Evolutionary conservation across 208 protist species (phyloP).

Genomic region (Leishmania tarentolae): DNA sequence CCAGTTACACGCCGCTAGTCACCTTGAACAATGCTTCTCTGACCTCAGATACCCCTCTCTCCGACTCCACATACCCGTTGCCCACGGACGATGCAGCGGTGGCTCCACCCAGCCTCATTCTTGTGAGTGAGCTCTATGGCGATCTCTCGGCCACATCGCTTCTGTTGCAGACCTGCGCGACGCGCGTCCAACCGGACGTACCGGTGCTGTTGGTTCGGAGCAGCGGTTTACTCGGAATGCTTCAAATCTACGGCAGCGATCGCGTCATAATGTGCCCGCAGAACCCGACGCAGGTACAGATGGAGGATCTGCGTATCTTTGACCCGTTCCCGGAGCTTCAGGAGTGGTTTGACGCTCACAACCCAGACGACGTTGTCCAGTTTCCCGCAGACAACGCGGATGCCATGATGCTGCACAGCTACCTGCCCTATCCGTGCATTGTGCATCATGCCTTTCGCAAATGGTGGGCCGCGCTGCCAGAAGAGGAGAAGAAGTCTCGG

Average conservation of each 20-base stretch:
- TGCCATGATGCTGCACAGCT: constrained; percentile 51
- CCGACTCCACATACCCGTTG: background rate
- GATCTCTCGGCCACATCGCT: constrained; percentile 40
- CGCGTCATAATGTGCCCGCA: constrained; percentile 55
- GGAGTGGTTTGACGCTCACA: constrained; percentile 58
- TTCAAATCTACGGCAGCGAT: constrained; percentile 72
- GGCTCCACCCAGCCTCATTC: constrained; percentile 26
- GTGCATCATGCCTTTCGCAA: constrained; percentile 67
- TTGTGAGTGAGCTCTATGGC: constrained; percentile 51
- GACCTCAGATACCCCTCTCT: background rate
- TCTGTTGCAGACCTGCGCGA: constrained; percentile 26
- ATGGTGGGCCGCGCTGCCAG: constrained; percentile 30
- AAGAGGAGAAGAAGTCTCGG: background rate
- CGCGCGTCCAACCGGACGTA: constrained; percentile 19
- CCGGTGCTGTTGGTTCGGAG: constrained; percentile 85
- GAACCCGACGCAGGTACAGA: constrained; percentile 39
- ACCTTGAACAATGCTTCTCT: background rate
- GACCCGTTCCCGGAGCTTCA: constrained; percentile 86
- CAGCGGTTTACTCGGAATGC: constrained; percentile 89
- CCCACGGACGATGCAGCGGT: background rate
- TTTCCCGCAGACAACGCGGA: constrained; percentile 43
- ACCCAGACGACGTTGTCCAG: constrained; percentile 48
- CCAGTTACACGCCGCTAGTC: background rate
- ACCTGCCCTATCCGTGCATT: constrained; percentile 91
- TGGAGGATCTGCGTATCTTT: constrained; percentile 92